These are phyloP conservation scores for Lachancea sp. DNA, from an alignment of 805 yeast genomes.

Conservation along the genomic window DNA sequence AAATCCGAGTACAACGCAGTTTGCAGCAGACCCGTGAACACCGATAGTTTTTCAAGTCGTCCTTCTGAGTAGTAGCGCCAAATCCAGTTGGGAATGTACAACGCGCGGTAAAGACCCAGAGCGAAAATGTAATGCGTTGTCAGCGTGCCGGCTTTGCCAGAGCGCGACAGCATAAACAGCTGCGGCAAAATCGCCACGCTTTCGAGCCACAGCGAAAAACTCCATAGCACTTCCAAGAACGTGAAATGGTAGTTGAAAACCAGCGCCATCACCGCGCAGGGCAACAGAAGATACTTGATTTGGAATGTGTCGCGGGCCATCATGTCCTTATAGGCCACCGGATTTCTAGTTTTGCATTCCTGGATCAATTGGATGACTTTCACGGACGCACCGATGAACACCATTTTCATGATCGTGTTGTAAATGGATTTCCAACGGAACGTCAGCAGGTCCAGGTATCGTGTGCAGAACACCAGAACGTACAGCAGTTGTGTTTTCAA, in stretches of 20 bases:
- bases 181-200: constrained; percentile 90
- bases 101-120: constrained; percentile 79
- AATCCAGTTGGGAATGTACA: constrained; percentile 92
- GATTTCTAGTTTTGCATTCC: constrained; percentile 38
- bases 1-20: constrained; percentile 89
- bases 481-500: constrained; percentile 82
- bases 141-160: constrained; percentile 81
- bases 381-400: constrained; percentile 68
- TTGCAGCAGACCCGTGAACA: constrained; percentile 78
- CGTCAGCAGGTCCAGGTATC: constrained; percentile 57
- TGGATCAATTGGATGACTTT: constrained; percentile 72
- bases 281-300: constrained; percentile 60
- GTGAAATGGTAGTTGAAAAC: constrained; percentile 63
- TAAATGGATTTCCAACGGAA: constrained; percentile 57
- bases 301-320: constrained; percentile 70
- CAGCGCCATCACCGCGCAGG: constrained; percentile 51
- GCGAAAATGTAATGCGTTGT: constrained; percentile 94
- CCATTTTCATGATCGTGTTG: constrained; percentile 72
- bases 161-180: constrained; percentile 78
- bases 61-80: constrained; percentile 62
- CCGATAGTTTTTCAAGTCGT: constrained; percentile 58
- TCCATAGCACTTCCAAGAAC: constrained; percentile 66
- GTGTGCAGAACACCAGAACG: constrained; percentile 60
- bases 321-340: constrained; percentile 44
- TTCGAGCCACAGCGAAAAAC: constrained; percentile 89